A percentile compares a stretch with the other conserved stretches of the same genome.
These are phyloP conservation scores for Tribonema minus DNA, from an alignment of 108 stramenopile genomes.

Conservation along the genomic window DNA sequence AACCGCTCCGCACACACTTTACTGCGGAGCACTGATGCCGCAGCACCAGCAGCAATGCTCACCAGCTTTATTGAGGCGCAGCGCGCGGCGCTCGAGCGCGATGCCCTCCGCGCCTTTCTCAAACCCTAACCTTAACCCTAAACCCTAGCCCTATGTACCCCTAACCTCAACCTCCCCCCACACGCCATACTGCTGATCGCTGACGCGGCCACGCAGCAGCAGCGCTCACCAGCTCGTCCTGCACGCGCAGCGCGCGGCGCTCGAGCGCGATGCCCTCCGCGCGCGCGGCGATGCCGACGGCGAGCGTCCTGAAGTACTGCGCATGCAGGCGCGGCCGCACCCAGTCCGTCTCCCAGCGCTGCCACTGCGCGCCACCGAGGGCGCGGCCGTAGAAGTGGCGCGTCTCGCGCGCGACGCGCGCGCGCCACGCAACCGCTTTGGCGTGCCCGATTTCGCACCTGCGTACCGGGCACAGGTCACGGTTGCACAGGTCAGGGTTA, in stretches of 20 bases:
- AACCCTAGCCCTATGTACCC: too few species aligned
- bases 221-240: slow-evolving; percentile 3
- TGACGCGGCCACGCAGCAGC: too few species aligned
- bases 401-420: slow-evolving; percentile 21
- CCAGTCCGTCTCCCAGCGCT: slow-evolving; percentile 40
- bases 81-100: slow-evolving; percentile 42
- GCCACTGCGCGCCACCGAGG: slow-evolving; percentile 32
- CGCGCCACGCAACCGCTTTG: too few species aligned
- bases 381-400: slow-evolving; percentile 41
- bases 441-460: too few species aligned
- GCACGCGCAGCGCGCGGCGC: slow-evolving; percentile 40
- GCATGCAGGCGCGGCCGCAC: slow-evolving; percentile 39
- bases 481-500: too few species aligned
- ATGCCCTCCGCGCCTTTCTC: slow-evolving; percentile 54
- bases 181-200: too few species aligned
- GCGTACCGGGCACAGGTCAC: too few species aligned
- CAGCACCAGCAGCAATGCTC: too few species aligned
- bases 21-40: too few species aligned
- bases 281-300: slow-evolving; percentile 38
- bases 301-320: slow-evolving; percentile 47
- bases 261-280: slow-evolving; percentile 51
- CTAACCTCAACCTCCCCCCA: too few species aligned
- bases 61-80: slow-evolving; percentile 20
- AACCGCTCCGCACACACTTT: too few species aligned
- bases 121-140: too few species aligned